Evolutionary conservation across 2,329 filamentous ascomycete genomes (phyloP).

Genomic region (Cordyceps fumosorosea): DNA sequence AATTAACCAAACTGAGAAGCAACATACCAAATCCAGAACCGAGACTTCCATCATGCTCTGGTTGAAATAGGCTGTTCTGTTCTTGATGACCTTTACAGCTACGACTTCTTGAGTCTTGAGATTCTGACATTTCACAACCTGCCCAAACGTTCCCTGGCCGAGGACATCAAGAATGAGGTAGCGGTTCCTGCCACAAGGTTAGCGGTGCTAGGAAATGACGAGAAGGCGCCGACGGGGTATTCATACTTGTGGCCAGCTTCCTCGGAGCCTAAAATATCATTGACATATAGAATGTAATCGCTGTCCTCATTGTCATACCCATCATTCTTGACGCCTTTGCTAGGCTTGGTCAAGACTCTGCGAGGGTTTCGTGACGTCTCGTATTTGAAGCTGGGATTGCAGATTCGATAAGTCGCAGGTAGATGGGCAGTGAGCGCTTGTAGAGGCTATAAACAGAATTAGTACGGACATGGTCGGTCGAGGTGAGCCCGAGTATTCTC

Average conservation of each 20-base stretch:
- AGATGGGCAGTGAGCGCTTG: constrained; percentile 93
- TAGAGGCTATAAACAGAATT: constrained; percentile 59
- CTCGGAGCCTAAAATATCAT: constrained; percentile 95
- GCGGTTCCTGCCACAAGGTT: constrained; percentile 58
- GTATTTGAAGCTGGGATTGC: constrained; percentile 97
- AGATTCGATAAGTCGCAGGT: constrained; percentile 94
- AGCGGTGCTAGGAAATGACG: constrained; percentile 1
- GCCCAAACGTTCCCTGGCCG: constrained; percentile 94
- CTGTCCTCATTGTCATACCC: constrained; percentile 99
- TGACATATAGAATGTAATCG: constrained; percentile 98
- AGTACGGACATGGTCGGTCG: neutral
- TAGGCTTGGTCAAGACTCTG: constrained; percentile 92
- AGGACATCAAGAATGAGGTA: constrained; percentile 96
- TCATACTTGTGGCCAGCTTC: constrained; percentile 90
- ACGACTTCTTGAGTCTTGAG: constrained; percentile 97
- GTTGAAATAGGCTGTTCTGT: constrained; percentile 97
- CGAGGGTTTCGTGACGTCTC: constrained; percentile 95
- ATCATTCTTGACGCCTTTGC: constrained; percentile 97
- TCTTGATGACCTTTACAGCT: constrained; percentile 98
- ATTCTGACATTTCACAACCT: constrained; percentile 98
- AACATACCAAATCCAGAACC: constrained; percentile 78
- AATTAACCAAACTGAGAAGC: neutral
- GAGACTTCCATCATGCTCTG: constrained; percentile 99
- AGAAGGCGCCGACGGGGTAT: neutral
- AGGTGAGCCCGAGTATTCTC: neutral